Percentiles rank a stretch among this genome's conserved stretches.
Evolutionary conservation across 75 land plant species (phyloP).

Genomic region (Pinus tabuliformis): DNA sequence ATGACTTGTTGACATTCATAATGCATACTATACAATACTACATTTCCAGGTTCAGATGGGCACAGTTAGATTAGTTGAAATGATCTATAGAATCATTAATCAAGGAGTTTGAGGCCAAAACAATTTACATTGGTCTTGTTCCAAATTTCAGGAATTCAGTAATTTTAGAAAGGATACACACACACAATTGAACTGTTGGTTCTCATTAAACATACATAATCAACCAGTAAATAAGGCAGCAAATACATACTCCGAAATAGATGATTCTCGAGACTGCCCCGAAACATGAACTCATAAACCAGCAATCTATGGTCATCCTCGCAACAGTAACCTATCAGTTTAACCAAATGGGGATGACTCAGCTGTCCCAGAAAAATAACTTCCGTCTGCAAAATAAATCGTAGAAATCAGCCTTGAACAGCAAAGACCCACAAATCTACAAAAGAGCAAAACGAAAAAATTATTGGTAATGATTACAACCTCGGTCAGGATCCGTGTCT

Average conservation of each 20-base stretch:
- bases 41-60: background rate
- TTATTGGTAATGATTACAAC: background rate
- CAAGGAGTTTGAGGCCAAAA: background rate
- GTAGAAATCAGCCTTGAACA: conserved; percentile 7
- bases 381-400: conserved; percentile 8
- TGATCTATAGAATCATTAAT: background rate
- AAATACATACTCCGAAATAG: conserved; percentile 13
- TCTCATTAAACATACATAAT: background rate
- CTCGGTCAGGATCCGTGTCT: background rate
- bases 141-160: conserved; percentile 2
- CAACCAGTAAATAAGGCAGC: background rate
- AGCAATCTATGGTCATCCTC: conserved; percentile 14
- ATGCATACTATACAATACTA: background rate
- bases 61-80: background rate
- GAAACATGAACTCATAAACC: conserved; percentile 14
- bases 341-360: conserved; percentile 14
- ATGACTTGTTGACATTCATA: background rate
- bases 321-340: conserved; percentile 14
- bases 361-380: conserved; percentile 12
- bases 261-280: conserved; percentile 14
- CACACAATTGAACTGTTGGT: background rate
- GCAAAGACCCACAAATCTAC: conserved; percentile 3
- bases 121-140: background rate
- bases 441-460: background rate
- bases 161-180: too few species aligned